Base-by-base conservation (phyloP, 192 early-diverging fungal genomes). In the Gonapodya prolifera region DNA sequence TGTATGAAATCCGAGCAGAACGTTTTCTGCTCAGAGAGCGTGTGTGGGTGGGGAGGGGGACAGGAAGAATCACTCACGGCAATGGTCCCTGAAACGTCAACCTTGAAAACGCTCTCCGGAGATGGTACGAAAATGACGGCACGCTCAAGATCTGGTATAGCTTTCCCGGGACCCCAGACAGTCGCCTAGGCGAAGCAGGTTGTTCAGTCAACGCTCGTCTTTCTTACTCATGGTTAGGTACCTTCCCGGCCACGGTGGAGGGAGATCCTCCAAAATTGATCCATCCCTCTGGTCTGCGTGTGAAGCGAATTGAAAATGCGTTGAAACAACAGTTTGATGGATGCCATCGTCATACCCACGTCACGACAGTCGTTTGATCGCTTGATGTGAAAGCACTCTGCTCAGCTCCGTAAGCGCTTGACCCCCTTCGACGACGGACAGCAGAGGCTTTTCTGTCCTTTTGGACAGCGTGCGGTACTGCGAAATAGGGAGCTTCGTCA, bases 1-100 rank as follows among this genome's bases (percentile, higher is more conserved):
- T n/a, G n/a, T n/a, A n/a, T n/a, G n/a, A n/a, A n/a, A 87, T 84
- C 29, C 8, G 45, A 61, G 45, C 8, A 61, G 45, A 16, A 16
- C 23, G 45, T 8, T 61, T 61, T 61, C 8, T 61, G 23, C 45
- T 61, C 8, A 61, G 23, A 61, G 23, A 61, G 23, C 8, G 23
- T 61, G 8, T 61, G 45, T 61, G 45, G 8, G 45, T 8, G 8
- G 8, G 23, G 23, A 16, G 45, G 45, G 8, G 8, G 45, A 23
- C 45, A 16, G 8, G 8, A 8, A 8, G 8, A 23, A 8, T 8
- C 23, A 61, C 45, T 61, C 45, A 61, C 45, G 45, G 45, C 45
- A 23, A 61, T 61, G 8, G 45, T 61, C 23, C 45, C 45, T 16
- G 45, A 61, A 8, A 61, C 45, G 23, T 61, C 45, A 23, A 61